Percentiles rank a stretch among this genome's conserved stretches.
These are phyloP conservation scores for Aspergillus hancockii DNA, from an alignment of 495 filamentous ascomycete genomes.

Conservation along the genomic window DNA sequence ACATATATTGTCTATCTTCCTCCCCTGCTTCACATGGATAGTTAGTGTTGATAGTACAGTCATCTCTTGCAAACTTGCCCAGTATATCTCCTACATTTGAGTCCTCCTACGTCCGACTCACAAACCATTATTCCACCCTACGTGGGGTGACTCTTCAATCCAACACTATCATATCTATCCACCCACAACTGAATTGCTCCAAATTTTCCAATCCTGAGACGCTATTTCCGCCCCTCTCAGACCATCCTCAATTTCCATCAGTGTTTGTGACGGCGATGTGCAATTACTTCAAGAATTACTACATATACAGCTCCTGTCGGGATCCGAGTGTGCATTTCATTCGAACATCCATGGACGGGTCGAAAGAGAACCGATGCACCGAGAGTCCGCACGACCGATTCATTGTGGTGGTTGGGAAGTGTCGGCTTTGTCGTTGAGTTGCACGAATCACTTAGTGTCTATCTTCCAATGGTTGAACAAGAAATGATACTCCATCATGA, in stretches of 20 bases:
- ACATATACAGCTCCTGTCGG: slow-evolving; percentile 70
- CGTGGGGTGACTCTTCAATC: background rate
- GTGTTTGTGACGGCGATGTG: slow-evolving; percentile 59
- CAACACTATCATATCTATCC: background rate
- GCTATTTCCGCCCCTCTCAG: slow-evolving; percentile 4
- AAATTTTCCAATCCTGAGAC: slow-evolving; percentile 1
- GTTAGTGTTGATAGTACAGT: slow-evolving; percentile 2
- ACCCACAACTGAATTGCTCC: background rate
- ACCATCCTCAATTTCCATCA: background rate
- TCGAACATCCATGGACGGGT: slow-evolving; percentile 64
- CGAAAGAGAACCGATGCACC: slow-evolving; percentile 59
- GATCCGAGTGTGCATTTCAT: slow-evolving; percentile 70
- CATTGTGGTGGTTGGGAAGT: slow-evolving; percentile 68
- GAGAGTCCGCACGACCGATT: slow-evolving; percentile 74
- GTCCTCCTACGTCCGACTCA: background rate
- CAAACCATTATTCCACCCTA: background rate
- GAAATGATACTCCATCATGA: background rate
- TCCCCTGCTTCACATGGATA: slow-evolving; percentile 9
- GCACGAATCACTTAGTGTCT: background rate
- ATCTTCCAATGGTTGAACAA: background rate
- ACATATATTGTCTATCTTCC: slow-evolving; percentile 17
- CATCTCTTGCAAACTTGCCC: background rate
- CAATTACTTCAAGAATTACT: slow-evolving; percentile 75
- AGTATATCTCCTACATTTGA: background rate
- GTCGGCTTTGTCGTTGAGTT: slow-evolving; percentile 52